A percentile compares a stretch with the other conserved stretches of the same genome.
Evolutionary conservation across 2,329 filamentous ascomycete genomes (phyloP).

Genomic region (Coniochaeta ligniaria): DNA sequence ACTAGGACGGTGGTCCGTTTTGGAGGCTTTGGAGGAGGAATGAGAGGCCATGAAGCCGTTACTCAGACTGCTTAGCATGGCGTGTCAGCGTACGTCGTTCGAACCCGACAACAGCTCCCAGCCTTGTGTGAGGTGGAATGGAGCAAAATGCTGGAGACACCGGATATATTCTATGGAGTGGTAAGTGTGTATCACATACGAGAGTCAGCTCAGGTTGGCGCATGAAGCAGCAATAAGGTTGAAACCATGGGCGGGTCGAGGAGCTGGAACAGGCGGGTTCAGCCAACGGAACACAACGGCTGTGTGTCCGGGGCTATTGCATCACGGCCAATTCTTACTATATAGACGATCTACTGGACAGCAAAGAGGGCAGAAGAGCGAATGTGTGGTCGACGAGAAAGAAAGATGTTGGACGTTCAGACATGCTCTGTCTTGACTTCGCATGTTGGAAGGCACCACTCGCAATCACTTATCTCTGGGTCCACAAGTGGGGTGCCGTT

Average conservation of each 20-base stretch:
- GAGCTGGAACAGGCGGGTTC: neutral
- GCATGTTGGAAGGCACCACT: too few relatives aligned
- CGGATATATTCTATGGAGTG: neutral
- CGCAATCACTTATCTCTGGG: neutral
- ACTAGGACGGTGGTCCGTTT: constrained; percentile 14
- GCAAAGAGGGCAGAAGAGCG: neutral
- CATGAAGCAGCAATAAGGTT: constrained; percentile 1
- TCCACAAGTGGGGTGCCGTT: neutral
- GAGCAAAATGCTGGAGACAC: neutral
- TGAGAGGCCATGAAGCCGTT: neutral
- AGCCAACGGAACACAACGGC: neutral
- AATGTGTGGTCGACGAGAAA: neutral
- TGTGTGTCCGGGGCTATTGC: neutral
- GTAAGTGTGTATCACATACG: neutral
- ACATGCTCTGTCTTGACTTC: too few relatives aligned
- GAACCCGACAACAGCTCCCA: neutral
- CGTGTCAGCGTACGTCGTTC: neutral
- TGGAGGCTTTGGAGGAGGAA: constrained; percentile 6
- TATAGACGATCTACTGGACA: neutral
- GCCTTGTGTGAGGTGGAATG: neutral
- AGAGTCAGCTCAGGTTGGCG: neutral
- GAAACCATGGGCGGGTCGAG: neutral
- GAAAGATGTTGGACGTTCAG: neutral
- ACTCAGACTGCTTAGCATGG: neutral
- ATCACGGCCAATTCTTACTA: neutral